Conservation (phyloP, 495 filamentous ascomycete genomes). For the Recurvomyces mirabilis region DNA sequence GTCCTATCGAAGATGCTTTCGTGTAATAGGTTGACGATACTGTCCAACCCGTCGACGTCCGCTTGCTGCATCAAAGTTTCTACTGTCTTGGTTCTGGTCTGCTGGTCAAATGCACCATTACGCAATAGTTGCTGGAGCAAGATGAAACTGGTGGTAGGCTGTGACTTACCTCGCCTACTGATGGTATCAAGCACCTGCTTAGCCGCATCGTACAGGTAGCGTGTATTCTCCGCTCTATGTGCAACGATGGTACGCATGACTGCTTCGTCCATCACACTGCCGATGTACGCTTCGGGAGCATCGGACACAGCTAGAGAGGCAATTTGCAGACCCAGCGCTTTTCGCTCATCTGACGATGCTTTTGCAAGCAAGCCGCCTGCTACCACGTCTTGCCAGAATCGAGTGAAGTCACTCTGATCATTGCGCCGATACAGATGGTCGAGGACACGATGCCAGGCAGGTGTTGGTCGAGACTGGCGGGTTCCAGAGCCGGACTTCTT, state of each 20-base stretch:
- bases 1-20: constrained; percentile 34
- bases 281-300: constrained; percentile 36
- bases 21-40: constrained; percentile 38
- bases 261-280: constrained; percentile 64
- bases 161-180: constrained; percentile 45
- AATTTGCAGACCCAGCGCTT: constrained; percentile 81
- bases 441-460: constrained; percentile 76
- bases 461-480: constrained; percentile 72
- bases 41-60: constrained; percentile 24
- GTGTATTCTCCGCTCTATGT: constrained; percentile 70
- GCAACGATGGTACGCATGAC: constrained; percentile 75
- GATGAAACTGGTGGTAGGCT: constrained; percentile 47
- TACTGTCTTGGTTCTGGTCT: constrained; percentile 80
- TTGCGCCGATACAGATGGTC: constrained; percentile 30
- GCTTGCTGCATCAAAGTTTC: constrained; percentile 59
- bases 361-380: constrained; percentile 75
- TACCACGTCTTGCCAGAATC: constrained; percentile 83
- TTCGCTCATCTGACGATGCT: constrained; percentile 71
- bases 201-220: constrained; percentile 74
- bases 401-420: constrained; percentile 44
- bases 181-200: constrained; percentile 59
- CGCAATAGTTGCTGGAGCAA: constrained; percentile 56
- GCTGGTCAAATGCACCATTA: constrained; percentile 66
- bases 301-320: constrained; percentile 58
- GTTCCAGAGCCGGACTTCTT: constrained; percentile 37